Percentiles rank a stretch among this genome's conserved stretches.
Evolutionary conservation across 768 basidiomycete species (phyloP).

Genomic region (Suillus plorans): DNA sequence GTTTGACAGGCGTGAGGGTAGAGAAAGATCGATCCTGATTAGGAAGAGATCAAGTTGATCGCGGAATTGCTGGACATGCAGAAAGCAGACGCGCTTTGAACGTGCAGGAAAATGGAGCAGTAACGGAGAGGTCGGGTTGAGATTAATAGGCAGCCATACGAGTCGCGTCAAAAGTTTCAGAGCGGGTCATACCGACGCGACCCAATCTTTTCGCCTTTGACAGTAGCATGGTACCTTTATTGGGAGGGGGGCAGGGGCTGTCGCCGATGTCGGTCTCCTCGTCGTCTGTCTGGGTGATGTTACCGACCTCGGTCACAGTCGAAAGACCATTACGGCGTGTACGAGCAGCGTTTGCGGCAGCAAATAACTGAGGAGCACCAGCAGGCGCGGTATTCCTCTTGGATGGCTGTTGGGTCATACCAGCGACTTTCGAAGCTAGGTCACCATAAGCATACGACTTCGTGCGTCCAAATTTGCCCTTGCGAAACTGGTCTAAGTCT

Average conservation of each 20-base stretch:
- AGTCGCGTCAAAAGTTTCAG: slow-evolving; percentile 69
- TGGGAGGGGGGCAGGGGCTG: slow-evolving; percentile 85
- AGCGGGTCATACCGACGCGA: slow-evolving; percentile 50
- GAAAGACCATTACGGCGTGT: slow-evolving; percentile 60
- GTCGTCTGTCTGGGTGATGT: slow-evolving; percentile 63
- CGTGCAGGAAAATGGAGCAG: neutral
- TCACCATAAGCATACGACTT: slow-evolving; percentile 96
- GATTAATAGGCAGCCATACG: slow-evolving; percentile 48
- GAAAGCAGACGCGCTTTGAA: neutral
- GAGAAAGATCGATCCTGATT: slow-evolving; percentile 1
- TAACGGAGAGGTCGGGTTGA: slow-evolving; percentile 17
- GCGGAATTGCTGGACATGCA: slow-evolving; percentile 3
- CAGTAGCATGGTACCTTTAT: slow-evolving; percentile 42
- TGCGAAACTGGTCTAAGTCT: slow-evolving; percentile 91
- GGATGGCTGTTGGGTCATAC: slow-evolving; percentile 38
- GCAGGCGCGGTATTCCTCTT: slow-evolving; percentile 71
- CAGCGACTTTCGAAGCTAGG: slow-evolving; percentile 40
- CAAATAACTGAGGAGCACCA: slow-evolving; percentile 56
- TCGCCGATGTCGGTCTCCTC: slow-evolving; percentile 79
- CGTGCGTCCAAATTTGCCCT: slow-evolving; percentile 82
- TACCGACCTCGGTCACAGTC: slow-evolving; percentile 69
- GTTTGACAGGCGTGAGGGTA: slow-evolving; percentile 4
- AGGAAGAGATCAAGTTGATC: slow-evolving; percentile 11
- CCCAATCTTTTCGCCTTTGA: slow-evolving; percentile 60
- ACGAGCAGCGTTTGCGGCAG: slow-evolving; percentile 68